These are phyloP conservation scores for Auxenochlorella pyrenoidosa DNA, from an alignment of 139 green algal species.

Conservation along the genomic window DNA sequence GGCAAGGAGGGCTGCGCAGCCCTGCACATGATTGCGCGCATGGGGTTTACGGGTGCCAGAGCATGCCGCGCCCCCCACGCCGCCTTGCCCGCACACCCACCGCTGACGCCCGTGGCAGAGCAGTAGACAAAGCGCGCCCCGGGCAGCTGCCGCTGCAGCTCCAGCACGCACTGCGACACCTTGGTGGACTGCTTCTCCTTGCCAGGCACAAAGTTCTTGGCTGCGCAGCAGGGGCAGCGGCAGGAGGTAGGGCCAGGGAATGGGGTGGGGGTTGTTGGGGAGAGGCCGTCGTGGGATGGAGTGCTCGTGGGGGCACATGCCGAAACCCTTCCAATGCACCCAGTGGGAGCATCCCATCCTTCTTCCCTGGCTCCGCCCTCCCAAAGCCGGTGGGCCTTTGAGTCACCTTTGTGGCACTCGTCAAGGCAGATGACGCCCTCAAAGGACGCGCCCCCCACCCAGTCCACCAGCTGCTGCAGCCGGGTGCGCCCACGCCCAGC, in stretches of 20 bases:
- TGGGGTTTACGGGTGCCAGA: no score
- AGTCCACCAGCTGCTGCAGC: slow-evolving; percentile 81
- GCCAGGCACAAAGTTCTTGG: slow-evolving; percentile 36
- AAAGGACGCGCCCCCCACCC: slow-evolving; percentile 71
- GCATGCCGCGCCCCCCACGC: no score
- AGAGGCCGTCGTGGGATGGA: no score
- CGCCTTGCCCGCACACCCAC: neutral
- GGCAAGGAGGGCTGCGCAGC: no score
- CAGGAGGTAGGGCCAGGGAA: neutral
- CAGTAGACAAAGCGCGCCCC: slow-evolving; percentile 85
- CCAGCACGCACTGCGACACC: slow-evolving; percentile 71
- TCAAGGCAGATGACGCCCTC: slow-evolving; percentile 84
- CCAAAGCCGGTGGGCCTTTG: slow-evolving; percentile 42
- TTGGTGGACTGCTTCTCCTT: slow-evolving; percentile 81
- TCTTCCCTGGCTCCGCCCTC: no score
- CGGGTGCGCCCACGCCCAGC: slow-evolving; percentile 40
- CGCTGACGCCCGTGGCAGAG: slow-evolving; percentile 68
- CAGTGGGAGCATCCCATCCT: neutral
- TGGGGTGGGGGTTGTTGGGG: neutral
- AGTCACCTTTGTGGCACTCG: slow-evolving; percentile 65
- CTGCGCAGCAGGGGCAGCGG: neutral
- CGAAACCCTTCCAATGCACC: no score
- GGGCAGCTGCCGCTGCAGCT: slow-evolving; percentile 76
- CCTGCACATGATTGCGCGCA: no score
- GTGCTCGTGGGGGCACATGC: no score